phyloP scores from a whole-genome alignment of 2,329 filamentous ascomycete genomes.

The Fusarium verticillioides region DNA sequence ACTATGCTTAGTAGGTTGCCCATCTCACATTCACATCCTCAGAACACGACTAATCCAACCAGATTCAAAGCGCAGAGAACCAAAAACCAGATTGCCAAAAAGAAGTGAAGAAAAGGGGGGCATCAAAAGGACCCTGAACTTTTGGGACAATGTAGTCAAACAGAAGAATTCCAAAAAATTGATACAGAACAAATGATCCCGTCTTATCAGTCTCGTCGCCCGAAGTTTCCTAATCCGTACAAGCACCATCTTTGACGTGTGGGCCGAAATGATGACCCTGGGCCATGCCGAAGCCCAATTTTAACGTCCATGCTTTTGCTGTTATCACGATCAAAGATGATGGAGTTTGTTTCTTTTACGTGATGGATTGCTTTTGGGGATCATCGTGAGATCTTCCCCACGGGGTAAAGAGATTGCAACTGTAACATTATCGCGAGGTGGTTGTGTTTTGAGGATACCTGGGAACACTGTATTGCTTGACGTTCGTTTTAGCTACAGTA shows the following conservation, averaged over 20 bases:
- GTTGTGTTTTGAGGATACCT: not conserved
- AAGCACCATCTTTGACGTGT: slow-evolving; percentile 12
- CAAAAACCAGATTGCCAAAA: slow-evolving; percentile 24
- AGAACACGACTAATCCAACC: not conserved
- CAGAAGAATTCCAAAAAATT: slow-evolving; percentile 12
- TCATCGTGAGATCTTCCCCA: slow-evolving; percentile 33
- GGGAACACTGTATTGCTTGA: not conserved
- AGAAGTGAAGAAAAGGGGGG: not conserved
- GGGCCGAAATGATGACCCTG: not conserved
- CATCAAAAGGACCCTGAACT: not conserved
- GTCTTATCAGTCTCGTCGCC: slow-evolving; percentile 17
- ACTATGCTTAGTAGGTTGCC: slow-evolving; percentile 37
- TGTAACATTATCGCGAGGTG: not conserved
- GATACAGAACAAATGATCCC: not conserved
- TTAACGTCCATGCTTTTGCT: slow-evolving; percentile 3
- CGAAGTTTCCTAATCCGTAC: slow-evolving; percentile 21
- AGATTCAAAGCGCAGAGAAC: slow-evolving; percentile 1
- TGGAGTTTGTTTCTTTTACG: slow-evolving; percentile 15
- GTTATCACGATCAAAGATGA: slow-evolving; percentile 1
- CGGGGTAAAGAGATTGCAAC: slow-evolving; percentile 31
- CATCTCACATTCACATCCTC: not conserved
- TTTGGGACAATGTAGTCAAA: not conserved
- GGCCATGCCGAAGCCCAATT: slow-evolving; percentile 10
- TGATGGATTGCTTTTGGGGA: slow-evolving; percentile 12
- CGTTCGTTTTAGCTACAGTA: not conserved